Evolutionary conservation across 768 basidiomycete species (phyloP).

Genomic region (Panus rudis): DNA sequence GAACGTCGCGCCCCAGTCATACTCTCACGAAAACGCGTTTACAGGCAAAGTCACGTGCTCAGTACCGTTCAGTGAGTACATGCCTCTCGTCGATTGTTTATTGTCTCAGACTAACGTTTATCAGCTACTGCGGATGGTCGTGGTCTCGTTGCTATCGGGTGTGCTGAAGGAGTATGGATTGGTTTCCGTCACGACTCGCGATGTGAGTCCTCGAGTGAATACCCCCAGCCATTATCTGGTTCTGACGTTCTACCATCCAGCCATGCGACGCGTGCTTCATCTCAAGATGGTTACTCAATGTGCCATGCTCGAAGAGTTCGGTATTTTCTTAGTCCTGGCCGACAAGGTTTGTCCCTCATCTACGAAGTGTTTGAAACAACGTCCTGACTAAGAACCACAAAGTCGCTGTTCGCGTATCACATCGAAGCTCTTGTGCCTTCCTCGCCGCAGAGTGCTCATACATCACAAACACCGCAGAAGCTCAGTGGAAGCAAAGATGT

Average conservation of each 20-base stretch:
- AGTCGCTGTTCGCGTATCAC: slow-evolving; percentile 89
- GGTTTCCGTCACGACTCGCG: slow-evolving; percentile 84
- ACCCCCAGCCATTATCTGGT: not conserved
- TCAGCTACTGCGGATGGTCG: slow-evolving; percentile 79
- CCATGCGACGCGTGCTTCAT: slow-evolving; percentile 89
- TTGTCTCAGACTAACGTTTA: slow-evolving; percentile 13
- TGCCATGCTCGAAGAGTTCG: slow-evolving; percentile 93
- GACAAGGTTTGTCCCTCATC: slow-evolving; percentile 55
- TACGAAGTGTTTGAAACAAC: no score
- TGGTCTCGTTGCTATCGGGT: slow-evolving; percentile 86
- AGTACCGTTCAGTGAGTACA: slow-evolving; percentile 74
- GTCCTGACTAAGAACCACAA: no score
- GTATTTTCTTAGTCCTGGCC: slow-evolving; percentile 91
- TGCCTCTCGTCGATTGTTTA: not conserved
- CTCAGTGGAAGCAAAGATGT: slow-evolving; percentile 88
- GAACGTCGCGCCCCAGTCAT: slow-evolving; percentile 40
- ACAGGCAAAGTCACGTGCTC: slow-evolving; percentile 91
- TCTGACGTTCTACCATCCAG: slow-evolving; percentile 36
- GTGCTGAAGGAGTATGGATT: slow-evolving; percentile 94
- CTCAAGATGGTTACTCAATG: slow-evolving; percentile 92
- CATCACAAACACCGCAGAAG: slow-evolving; percentile 80
- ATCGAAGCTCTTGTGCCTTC: slow-evolving; percentile 96
- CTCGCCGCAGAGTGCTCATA: slow-evolving; percentile 57
- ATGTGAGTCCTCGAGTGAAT: slow-evolving; percentile 60
- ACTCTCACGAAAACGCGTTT: slow-evolving; percentile 62